Conservation (phyloP, 805 yeast species). For the Metschnikowia picachoensis region DNA sequence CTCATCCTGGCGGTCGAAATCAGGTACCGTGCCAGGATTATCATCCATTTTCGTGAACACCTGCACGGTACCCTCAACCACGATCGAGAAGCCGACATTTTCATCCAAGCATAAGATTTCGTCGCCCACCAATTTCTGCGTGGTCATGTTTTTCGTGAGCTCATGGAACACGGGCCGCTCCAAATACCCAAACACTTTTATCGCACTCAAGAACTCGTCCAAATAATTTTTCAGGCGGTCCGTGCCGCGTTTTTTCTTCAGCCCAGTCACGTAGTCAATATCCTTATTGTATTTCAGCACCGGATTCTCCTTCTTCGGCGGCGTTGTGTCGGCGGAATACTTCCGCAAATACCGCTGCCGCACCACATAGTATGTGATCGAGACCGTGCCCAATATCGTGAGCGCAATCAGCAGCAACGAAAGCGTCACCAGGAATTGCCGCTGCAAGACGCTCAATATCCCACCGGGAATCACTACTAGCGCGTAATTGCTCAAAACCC, state of each 20-base stretch:
- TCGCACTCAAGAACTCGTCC: conserved; percentile 86
- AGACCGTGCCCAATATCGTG: conserved; percentile 25
- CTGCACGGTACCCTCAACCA: conserved; percentile 86
- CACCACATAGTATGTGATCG: conserved; percentile 44
- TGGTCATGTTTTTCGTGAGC: conserved; percentile 85
- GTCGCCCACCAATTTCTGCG: conserved; percentile 73
- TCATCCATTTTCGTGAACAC: conserved; percentile 57
- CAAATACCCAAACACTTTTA: conserved; percentile 89
- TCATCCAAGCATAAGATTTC: conserved; percentile 74
- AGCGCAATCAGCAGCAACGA: conserved; percentile 46
- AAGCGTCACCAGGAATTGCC: conserved; percentile 47
- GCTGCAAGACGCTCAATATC: conserved; percentile 31
- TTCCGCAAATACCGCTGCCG: conserved; percentile 61
- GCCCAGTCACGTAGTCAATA: conserved; percentile 44
- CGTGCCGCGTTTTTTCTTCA: conserved; percentile 22
- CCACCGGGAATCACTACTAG: conserved; percentile 12
- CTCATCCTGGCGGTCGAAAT: conserved; percentile 18
- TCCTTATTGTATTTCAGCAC: conserved; percentile 40
- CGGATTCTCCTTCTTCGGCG: conserved; percentile 31
- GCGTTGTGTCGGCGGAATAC: conserved; percentile 45
- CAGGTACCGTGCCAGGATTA: conserved; percentile 12
- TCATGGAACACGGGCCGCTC: conserved; percentile 91
- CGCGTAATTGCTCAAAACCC: conserved; percentile 16
- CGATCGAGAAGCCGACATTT: conserved; percentile 81
- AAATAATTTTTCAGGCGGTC: conserved; percentile 57